These are phyloP conservation scores for Tulasnella sp. DNA, from an alignment of 768 basidiomycete species.

Conservation along the genomic window DNA sequence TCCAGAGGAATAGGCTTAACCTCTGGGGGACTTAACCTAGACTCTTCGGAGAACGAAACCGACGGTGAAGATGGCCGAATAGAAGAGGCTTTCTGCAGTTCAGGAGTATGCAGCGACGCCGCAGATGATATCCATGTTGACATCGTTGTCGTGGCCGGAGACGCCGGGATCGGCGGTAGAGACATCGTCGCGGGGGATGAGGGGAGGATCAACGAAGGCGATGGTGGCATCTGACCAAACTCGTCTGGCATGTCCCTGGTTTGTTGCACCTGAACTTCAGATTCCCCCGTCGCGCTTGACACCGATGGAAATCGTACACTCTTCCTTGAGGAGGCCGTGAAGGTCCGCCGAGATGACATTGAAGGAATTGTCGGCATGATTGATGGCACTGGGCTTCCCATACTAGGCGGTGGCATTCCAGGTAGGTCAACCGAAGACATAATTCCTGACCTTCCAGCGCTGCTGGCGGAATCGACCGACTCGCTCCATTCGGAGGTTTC, in stretches of 20 bases:
- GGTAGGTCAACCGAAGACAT: background rate
- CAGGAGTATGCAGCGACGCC: background rate
- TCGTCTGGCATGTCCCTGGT: background rate
- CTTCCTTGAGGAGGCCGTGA: too few relatives aligned
- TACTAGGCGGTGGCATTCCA: background rate
- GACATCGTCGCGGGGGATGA: background rate
- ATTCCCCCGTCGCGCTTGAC: background rate
- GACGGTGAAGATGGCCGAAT: background rate
- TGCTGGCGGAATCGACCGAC: background rate
- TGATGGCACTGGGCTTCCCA: background rate
- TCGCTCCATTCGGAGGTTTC: too few relatives aligned
- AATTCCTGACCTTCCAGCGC: too few relatives aligned
- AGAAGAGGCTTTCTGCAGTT: background rate
- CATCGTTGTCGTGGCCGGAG: background rate
- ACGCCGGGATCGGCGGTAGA: background rate
- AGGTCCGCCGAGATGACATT: background rate
- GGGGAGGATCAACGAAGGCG: background rate
- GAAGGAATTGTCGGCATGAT: background rate
- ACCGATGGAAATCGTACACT: too few relatives aligned
- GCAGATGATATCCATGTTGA: background rate
- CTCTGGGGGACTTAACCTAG: background rate
- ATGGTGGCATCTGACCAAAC: constrained; percentile 2
- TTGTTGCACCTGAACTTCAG: too few relatives aligned
- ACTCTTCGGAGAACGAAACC: background rate
- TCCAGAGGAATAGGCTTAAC: background rate